These are phyloP conservation scores for Alectoria sarmentosa DNA, from an alignment of 495 filamentous ascomycete species.

Conservation along the genomic window DNA sequence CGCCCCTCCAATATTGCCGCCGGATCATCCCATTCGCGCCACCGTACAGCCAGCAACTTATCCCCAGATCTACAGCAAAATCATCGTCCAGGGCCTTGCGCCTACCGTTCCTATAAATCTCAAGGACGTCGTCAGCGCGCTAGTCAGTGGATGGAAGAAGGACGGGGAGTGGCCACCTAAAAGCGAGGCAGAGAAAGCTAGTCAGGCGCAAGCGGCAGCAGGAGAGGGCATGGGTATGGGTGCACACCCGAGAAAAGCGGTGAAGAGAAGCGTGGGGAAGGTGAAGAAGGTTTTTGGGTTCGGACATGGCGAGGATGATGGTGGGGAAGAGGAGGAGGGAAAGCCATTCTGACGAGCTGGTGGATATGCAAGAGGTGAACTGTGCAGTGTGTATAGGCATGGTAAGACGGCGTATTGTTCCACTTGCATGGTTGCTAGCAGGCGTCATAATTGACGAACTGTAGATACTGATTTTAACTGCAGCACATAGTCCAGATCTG, in stretches of 20 bases:
- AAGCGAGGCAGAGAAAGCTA: slow-evolving; percentile 4
- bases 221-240: slow-evolving; percentile 8
- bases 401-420: not conserved
- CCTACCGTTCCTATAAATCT: slow-evolving; percentile 86
- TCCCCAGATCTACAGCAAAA: slow-evolving; percentile 78
- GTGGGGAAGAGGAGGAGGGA: slow-evolving; percentile 5
- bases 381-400: not conserved
- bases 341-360: not conserved
- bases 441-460: not conserved
- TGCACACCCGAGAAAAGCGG: slow-evolving; percentile 11
- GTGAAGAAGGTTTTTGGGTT: slow-evolving; percentile 20
- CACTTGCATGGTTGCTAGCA: not conserved
- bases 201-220: not conserved
- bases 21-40: slow-evolving; percentile 61
- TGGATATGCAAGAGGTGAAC: not conserved
- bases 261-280: slow-evolving; percentile 20
- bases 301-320: slow-evolving; percentile 9
- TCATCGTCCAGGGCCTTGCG: slow-evolving; percentile 66
- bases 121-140: slow-evolving; percentile 65
- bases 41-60: slow-evolving; percentile 67
- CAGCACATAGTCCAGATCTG: not conserved
- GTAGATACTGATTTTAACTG: not conserved
- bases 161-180: slow-evolving; percentile 94
- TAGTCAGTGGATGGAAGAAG: slow-evolving; percentile 87
- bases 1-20: slow-evolving; percentile 58